phyloP scores from a whole-genome alignment of 169 alveolate species.

The Plasmodium berghei region DNA sequence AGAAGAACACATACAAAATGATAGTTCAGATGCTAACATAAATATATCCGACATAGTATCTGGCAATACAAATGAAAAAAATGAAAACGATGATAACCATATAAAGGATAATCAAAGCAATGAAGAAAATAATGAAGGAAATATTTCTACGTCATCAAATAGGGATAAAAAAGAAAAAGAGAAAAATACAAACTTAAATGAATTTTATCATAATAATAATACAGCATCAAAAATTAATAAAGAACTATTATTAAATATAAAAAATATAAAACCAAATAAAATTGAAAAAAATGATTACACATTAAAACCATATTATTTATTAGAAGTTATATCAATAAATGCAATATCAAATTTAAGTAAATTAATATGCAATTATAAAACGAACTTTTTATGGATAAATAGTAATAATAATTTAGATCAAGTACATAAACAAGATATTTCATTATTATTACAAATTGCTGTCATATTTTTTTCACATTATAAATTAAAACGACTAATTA shows the following conservation, averaged over 20 bases:
- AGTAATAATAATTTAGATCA: slow-evolving; percentile 69
- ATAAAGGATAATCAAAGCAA: neutral
- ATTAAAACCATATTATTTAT: slow-evolving; percentile 38
- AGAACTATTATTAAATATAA: slow-evolving; percentile 52
- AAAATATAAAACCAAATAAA: slow-evolving; percentile 35
- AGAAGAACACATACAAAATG: neutral
- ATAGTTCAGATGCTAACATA: neutral
- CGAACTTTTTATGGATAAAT: slow-evolving; percentile 64
- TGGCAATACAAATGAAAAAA: neutral
- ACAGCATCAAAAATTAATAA: slow-evolving; percentile 45
- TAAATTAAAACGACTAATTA: slow-evolving; percentile 33
- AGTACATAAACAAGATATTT: slow-evolving; percentile 74
- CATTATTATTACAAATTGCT: slow-evolving; percentile 47
- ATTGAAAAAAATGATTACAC: slow-evolving; percentile 26
- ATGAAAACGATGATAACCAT: slow-evolving; percentile 20
- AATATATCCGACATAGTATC: neutral
- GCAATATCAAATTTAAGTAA: slow-evolving; percentile 59
- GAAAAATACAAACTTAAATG: slow-evolving; percentile 21
- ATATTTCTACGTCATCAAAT: neutral
- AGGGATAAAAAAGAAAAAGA: neutral
- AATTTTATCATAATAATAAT: neutral
- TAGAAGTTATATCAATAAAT: slow-evolving; percentile 66
- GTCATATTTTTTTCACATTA: slow-evolving; percentile 70
- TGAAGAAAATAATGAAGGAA: neutral
- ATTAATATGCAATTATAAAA: slow-evolving; percentile 69